Conservation (phyloP, 2,329 filamentous ascomycete species). For the Venturia effusa region DNA sequence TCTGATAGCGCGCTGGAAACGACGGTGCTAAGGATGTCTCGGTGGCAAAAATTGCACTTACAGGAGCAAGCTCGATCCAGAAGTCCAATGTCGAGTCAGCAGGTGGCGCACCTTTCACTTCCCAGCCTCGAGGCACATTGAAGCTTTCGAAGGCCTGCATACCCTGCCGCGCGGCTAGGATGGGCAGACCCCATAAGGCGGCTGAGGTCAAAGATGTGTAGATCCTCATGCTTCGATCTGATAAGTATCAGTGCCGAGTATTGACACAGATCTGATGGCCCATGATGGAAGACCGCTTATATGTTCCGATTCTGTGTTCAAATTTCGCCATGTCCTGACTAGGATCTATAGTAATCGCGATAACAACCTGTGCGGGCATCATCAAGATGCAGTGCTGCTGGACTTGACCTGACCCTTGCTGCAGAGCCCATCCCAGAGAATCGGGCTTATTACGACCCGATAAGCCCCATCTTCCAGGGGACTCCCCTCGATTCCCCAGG, state of each 20-base stretch:
- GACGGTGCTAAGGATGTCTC: no score
- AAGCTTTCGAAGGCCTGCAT: constrained; percentile 8
- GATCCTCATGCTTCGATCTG: neutral
- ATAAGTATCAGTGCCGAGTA: neutral
- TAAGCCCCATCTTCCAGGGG: no score
- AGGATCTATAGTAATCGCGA: neutral
- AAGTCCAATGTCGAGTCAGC: constrained; percentile 4
- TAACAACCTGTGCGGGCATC: neutral
- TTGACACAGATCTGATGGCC: neutral
- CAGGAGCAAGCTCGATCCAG: constrained; percentile 9
- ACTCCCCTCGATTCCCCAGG: no score
- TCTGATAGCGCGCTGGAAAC: no score
- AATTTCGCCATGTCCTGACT: neutral
- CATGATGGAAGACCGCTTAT: neutral
- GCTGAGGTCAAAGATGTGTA: neutral
- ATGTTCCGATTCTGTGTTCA: neutral
- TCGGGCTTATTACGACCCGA: no score
- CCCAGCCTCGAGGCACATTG: constrained; percentile 5
- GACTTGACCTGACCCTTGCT: no score
- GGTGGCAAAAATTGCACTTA: neutral
- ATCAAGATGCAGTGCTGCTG: no score
- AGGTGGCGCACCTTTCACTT: neutral
- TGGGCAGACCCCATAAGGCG: neutral
- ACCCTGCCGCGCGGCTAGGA: neutral
- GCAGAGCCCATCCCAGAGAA: no score